Evolutionary conservation across 495 filamentous ascomycete species (phyloP), one percentile per base, ranked within the genome.

Genomic region (Elaphomyces granulatus): DNA sequence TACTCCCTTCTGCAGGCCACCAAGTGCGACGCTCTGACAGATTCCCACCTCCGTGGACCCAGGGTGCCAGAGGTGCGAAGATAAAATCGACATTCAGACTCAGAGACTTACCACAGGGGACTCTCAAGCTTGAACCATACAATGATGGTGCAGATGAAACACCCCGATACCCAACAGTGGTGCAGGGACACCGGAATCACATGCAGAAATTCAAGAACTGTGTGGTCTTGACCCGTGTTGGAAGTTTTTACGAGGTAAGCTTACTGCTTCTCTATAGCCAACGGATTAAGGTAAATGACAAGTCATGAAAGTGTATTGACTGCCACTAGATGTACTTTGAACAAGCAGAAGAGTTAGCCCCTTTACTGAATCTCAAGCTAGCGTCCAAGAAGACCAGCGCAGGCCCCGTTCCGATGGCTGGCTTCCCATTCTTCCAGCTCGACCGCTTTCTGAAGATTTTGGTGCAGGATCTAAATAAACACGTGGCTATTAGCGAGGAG

Each of bases 401-500:
- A 18, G 82, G 83, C 2, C 67, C 71, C 2, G 81, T 94, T 33
- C 64, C 84, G 3, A 94, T 94, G 86, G 81, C 90, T 43, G 90
- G 90, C 15, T 99, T 99, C 45, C 92, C 87, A 15, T 83, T 83
- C 53, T 87, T 80, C 47, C 86, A 95, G 53, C 66, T 96, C 31
- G 87, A 94, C 52, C 77, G 86, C 12, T 93, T 81, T 56, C 72
- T 96, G 44, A 95, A 94, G 56, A 75, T 83, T 34, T 71, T 99
- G 3, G 90, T 99, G 8, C 77, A 92, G 56, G 90, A 99, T 47
- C 61, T 88, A 34, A 81, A 81, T 46, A 79, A 81, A 54, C 81
- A 86, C 56, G 92, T 99, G 45, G 90, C 90, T 35, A 81, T 99
- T 42, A 83, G 81, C 31, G 90, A 99, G 55, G 90, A 99, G 51